These are phyloP conservation scores for Podospora australis DNA, from an alignment of 495 filamentous ascomycete genomes.

Conservation along the genomic window DNA sequence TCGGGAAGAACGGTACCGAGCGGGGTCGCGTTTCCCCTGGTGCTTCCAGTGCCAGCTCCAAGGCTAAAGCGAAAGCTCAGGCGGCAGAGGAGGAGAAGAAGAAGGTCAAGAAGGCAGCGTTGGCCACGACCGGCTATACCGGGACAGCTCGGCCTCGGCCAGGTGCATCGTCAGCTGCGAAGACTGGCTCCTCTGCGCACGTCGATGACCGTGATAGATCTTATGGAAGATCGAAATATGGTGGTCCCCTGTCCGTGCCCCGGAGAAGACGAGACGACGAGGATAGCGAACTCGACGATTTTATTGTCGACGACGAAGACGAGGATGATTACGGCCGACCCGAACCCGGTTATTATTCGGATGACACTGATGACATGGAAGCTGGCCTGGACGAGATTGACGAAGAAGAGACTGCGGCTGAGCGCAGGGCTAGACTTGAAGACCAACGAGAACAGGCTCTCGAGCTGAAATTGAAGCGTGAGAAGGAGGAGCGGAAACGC, in stretches of 20 bases:
- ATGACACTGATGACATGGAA: slow-evolving; percentile 51
- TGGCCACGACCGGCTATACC: slow-evolving; percentile 51
- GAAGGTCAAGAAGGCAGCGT: slow-evolving; percentile 51
- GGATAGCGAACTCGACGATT: slow-evolving; percentile 48
- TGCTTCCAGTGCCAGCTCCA: slow-evolving; percentile 9
- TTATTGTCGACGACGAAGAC: slow-evolving; percentile 50
- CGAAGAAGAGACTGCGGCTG: slow-evolving; percentile 49
- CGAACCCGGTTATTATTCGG: slow-evolving; percentile 22
- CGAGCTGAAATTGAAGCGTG: slow-evolving; percentile 36
- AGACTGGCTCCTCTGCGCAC: slow-evolving; percentile 20
- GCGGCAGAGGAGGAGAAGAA: slow-evolving; percentile 40
- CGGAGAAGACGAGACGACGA: slow-evolving; percentile 45
- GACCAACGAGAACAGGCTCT: slow-evolving; percentile 43
- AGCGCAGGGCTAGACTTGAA: slow-evolving; percentile 42
- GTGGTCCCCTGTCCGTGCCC: slow-evolving; percentile 21
- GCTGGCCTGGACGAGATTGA: slow-evolving; percentile 54
- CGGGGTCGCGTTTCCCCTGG: slow-evolving; percentile 15
- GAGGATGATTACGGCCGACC: slow-evolving; percentile 33
- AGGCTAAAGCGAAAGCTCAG: too few relatives aligned
- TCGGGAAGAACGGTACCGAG: background rate
- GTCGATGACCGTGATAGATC: slow-evolving; percentile 14
- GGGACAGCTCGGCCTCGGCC: slow-evolving; percentile 47
- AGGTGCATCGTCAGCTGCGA: slow-evolving; percentile 23
- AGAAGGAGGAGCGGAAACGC: slow-evolving; percentile 41
- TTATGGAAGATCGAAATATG: slow-evolving; percentile 19